Evolutionary conservation across 805 yeast genomes (phyloP), one percentile per base, ranked within the genome.

Genomic region (Ogataea nonfermentans): DNA sequence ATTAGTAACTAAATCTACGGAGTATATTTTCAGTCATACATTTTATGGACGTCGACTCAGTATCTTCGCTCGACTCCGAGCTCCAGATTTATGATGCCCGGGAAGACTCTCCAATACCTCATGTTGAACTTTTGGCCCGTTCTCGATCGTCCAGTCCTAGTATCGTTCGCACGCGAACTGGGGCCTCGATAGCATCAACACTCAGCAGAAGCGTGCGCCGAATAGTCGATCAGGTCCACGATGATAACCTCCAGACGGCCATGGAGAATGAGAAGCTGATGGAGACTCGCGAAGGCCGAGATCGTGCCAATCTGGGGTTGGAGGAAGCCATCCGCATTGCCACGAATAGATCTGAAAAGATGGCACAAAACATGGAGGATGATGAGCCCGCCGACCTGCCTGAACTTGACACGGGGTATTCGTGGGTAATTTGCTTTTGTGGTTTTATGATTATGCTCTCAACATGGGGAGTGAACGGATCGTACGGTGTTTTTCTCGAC

Each of bases 391-490:
- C 24, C 7, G 20, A 38, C 9, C 39, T 47, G 8, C 67, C 68
- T 0, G 76, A 78, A 9, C 31, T 41, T n/a, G 59, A 69, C 53
- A 77, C 78, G 15, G 85, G 86, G 0, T 78, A 79, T 48, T 81
- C 81, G 3, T 81, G 86, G 85, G 73, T 77, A 0, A 42, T 54
- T 17, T 41, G 51, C 9, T 65, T 74, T 9, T 68, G 70, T 12
- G 46, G 68, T 15, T 72, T 76, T 29, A 66, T 71, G 1, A 62
- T 70, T 12, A 40, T 74, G n/a, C 56, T 78, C 44, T 60, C 73
- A 16, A 73, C 85, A 0, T 82, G 87, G 87, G 90, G 90, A 3
- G 70, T 78, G 51, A 80, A 79, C 45, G 62, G 72, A 8, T 76
- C 78, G 10, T 82, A 73, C 55, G 85, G 84, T 35, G 76, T 81